phyloP scores from a whole-genome alignment of 106 monocot genomes.

The Dendrobium officinale region DNA sequence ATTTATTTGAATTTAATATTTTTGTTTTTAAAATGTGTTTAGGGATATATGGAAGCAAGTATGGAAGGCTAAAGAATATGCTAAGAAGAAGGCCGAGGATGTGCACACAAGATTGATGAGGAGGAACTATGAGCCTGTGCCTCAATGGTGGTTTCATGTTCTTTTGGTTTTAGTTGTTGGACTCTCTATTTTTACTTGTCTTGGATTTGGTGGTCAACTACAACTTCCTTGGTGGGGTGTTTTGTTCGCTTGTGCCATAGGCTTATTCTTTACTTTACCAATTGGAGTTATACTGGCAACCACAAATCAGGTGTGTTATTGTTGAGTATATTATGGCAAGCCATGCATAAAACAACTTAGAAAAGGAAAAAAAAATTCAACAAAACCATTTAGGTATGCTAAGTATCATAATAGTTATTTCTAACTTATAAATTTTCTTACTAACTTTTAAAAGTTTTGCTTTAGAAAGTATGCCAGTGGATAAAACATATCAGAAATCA shows the following conservation, averaged over 20 bases:
- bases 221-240: constrained; percentile 94
- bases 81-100: constrained; percentile 9
- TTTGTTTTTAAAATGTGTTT: not conserved
- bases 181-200: constrained; percentile 49
- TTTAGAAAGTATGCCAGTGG: too few relatives aligned
- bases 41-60: constrained; percentile 18
- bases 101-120: constrained; percentile 51
- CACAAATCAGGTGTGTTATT: constrained; percentile 28
- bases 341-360: too few relatives aligned
- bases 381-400: too few relatives aligned
- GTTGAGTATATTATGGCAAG: too few relatives aligned
- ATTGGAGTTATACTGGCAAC: constrained; percentile 82
- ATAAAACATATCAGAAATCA: too few relatives aligned
- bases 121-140: constrained; percentile 60
- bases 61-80: constrained; percentile 9
- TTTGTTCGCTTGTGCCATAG: constrained; percentile 57
- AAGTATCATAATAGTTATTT: too few relatives aligned
- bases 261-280: constrained; percentile 72
- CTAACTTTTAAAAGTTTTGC: too few relatives aligned
- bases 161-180: constrained; percentile 32
- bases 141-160: constrained; percentile 79
- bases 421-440: too few relatives aligned
- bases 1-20: too few relatives aligned
- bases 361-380: too few relatives aligned
- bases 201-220: constrained; percentile 48